Evolutionary conservation across 2,329 filamentous ascomycete species (phyloP).

Genomic region (Drechslerella coelobrocha): DNA sequence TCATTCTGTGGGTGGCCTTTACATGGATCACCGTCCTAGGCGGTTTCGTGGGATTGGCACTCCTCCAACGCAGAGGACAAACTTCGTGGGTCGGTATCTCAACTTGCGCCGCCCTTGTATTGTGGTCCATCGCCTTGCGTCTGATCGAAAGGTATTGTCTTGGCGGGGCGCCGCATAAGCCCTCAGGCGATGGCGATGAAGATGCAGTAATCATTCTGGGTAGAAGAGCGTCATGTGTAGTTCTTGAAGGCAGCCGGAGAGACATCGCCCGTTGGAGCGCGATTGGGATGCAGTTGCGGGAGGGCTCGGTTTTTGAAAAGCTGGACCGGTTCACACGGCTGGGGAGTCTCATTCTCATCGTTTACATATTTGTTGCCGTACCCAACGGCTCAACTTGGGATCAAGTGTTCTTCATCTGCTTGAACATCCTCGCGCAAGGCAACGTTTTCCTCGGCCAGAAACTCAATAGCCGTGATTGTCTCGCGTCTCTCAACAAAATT

Average conservation of each 20-base stretch:
- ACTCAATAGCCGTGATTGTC: neutral
- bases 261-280: neutral
- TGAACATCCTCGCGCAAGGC: slow-evolving; percentile 4
- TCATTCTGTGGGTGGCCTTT: no score
- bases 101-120: no score
- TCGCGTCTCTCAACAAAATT: neutral
- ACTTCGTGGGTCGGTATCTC: no score
- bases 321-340: neutral
- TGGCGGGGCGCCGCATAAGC: neutral
- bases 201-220: slow-evolving; percentile 8
- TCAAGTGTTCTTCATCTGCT: neutral
- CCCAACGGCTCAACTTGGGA: slow-evolving; percentile 12
- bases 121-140: neutral
- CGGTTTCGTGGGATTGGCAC: no score
- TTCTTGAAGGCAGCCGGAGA: slow-evolving; percentile 1
- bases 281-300: neutral
- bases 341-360: neutral
- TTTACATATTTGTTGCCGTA: slow-evolving; percentile 8
- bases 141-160: neutral
- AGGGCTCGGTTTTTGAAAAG: neutral
- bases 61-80: no score
- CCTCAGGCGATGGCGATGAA: neutral
- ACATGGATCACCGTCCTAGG: no score
- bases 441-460: slow-evolving; percentile 5
- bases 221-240: neutral